phyloP scores from a whole-genome alignment of 2,329 filamentous ascomycete species.

The Pyricularia pennisetigena region DNA sequence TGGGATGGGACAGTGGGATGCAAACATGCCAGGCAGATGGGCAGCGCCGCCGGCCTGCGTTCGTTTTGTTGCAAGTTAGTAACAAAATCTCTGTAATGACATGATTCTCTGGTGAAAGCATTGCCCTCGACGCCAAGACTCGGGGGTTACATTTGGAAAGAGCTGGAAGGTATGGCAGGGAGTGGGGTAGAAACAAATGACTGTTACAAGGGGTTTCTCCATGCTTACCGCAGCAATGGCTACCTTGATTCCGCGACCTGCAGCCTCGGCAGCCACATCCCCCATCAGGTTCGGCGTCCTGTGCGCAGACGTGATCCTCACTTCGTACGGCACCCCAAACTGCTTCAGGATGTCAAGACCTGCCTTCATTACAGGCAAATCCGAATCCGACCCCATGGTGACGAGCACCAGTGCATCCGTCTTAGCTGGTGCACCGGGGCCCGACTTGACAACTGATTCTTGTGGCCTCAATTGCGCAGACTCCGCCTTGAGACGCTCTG shows the following conservation, averaged over 20 bases:
- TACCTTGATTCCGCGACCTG: conserved; percentile 56
- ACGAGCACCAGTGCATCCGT: conserved; percentile 56
- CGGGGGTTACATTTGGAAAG: background rate
- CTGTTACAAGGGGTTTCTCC: background rate
- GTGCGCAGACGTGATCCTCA: conserved; percentile 72
- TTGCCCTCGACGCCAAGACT: background rate
- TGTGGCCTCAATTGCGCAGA: conserved; percentile 6
- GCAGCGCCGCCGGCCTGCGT: conserved; percentile 58
- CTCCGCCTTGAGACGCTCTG: conserved; percentile 37
- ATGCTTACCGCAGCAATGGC: conserved; percentile 52
- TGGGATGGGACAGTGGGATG: conserved; percentile 59
- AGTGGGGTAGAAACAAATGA: background rate
- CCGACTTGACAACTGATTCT: conserved; percentile 3
- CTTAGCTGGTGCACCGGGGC: conserved; percentile 8
- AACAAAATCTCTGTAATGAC: too few relatives aligned
- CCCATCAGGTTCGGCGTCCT: conserved; percentile 64
- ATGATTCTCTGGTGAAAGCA: background rate
- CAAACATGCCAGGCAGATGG: conserved; percentile 65
- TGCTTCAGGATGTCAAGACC: conserved; percentile 56
- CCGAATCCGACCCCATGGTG: conserved; percentile 78
- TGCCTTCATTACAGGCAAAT: conserved; percentile 56
- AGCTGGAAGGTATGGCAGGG: background rate
- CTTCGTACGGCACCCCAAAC: conserved; percentile 64
- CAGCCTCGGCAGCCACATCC: conserved; percentile 53
- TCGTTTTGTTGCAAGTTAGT: background rate